phyloP scores from a whole-genome alignment of 306 rosid species.

The Acmispon strigosus region DNA sequence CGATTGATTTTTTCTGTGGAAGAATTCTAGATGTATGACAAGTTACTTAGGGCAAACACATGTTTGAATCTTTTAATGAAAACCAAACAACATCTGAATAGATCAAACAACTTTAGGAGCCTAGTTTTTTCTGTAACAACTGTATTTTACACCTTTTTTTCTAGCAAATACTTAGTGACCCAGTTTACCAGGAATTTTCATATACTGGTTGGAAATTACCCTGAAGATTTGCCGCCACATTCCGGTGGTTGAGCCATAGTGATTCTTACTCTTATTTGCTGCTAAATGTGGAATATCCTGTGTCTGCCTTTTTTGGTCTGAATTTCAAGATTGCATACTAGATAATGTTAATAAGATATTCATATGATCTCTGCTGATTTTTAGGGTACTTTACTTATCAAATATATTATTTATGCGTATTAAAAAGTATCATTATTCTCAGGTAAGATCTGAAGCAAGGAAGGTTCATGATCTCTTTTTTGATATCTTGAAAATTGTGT shows the following conservation, averaged over 20 bases:
- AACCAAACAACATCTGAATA: neutral
- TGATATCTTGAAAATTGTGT: conserved; percentile 86
- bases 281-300: neutral
- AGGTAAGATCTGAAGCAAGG: conserved; percentile 93
- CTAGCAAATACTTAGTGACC: neutral
- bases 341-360: neutral
- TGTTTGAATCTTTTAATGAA: neutral
- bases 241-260: neutral
- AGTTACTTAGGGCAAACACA: neutral
- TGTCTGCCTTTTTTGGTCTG: neutral
- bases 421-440: conserved; percentile 18
- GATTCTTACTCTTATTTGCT: conserved; percentile 7
- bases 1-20: neutral
- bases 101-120: neutral
- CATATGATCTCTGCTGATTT: neutral
- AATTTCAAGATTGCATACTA: neutral
- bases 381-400: neutral
- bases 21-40: neutral
- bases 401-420: neutral
- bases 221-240: neutral
- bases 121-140: neutral
- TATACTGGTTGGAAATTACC: neutral
- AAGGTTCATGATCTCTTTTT: conserved; percentile 97
- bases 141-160: neutral
- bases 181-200: neutral